Evolutionary conservation across 352 stramenopile species (phyloP).

Genomic region (Saprolegnia diclina): DNA sequence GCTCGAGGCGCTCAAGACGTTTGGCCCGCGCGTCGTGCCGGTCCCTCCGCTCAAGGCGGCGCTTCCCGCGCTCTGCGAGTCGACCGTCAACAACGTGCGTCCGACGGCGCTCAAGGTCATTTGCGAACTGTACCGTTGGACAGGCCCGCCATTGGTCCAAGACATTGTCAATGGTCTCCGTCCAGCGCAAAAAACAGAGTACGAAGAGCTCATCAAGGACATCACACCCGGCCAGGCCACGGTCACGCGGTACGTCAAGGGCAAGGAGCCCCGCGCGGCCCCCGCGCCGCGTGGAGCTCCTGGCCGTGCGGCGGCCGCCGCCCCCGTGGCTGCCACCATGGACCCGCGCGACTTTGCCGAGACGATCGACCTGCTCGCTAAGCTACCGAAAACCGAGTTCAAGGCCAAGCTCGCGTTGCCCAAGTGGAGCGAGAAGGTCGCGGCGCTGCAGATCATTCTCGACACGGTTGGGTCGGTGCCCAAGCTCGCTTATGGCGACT

Average conservation of each 20-base stretch:
- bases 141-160: conserved; percentile 59
- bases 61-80: conserved; percentile 67
- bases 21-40: conserved; percentile 67
- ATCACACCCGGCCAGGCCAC: conserved; percentile 53
- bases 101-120: conserved; percentile 73
- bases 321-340: conserved; percentile 34
- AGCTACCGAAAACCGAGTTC: conserved; percentile 75
- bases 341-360: conserved; percentile 82
- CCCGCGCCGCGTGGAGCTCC: conserved; percentile 18
- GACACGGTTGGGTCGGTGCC: conserved; percentile 72
- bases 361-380: conserved; percentile 75
- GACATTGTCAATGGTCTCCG: conserved; percentile 77
- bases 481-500: conserved; percentile 82
- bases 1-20: conserved; percentile 68
- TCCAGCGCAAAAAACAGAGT: conserved; percentile 79
- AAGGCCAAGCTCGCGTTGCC: conserved; percentile 59
- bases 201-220: conserved; percentile 70
- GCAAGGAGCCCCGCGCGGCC: conserved; percentile 40
- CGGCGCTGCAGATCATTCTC: conserved; percentile 79
- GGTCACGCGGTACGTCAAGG: conserved; percentile 63
- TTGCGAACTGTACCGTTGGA: conserved; percentile 78
- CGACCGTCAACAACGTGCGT: conserved; percentile 73
- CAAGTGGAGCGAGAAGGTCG: conserved; percentile 86
- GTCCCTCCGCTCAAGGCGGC: conserved; percentile 62
- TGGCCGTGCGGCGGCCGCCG: conserved; percentile 15